Evolutionary conservation across 2,329 filamentous ascomycete genomes (phyloP), one percentile per base, ranked within the genome.

Genomic region (Fusarium albosuccineum): DNA sequence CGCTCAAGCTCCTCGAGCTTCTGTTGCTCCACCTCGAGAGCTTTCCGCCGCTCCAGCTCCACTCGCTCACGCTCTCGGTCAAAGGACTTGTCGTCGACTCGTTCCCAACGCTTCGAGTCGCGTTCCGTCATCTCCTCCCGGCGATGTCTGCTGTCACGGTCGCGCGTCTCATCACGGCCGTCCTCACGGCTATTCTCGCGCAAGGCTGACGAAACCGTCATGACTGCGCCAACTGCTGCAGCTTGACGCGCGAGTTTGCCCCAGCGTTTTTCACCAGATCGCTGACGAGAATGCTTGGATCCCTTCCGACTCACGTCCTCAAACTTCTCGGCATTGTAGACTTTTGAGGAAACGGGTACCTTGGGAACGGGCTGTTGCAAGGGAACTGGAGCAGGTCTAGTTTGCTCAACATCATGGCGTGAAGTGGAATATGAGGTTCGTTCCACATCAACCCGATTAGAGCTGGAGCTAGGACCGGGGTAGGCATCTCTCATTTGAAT

Each of bases 311-410:
- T 75, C 30, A 79, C 80, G 51, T 77, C 72, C 29, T 80, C 79
- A 29, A 79, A 66, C 80, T 76, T 79, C 39, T 80, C 79, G 34
- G 85, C 80, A 48, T 89, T 85, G 70, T 93, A 92, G 1, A 94
- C 85, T 16, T 87, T 86, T 64, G 87, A 86, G 37, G 90, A 89
- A 3, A 97, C 88, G 0, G 92, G 92, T 3, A 86, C 84, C 60
- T 92, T 86, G 3, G 94, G 94, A 70, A 94, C 91, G 3, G 94
- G 94, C 71, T 97, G 93, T 75, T 96, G 91, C n/a, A 97, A 83
- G 10, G 90, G 89, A 33, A 93, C 85, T 0, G 87, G 83, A 6
- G 82, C 87, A 6, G 89, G 86, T 41, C 87, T 83, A 14, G 78
- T 75, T 16, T 77, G 79, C 22, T 79, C 76, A 8, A 81, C 73